phyloP scores from a whole-genome alignment of 371 early-diverging fungal species.

The Apophysomyces elegans region DNA sequence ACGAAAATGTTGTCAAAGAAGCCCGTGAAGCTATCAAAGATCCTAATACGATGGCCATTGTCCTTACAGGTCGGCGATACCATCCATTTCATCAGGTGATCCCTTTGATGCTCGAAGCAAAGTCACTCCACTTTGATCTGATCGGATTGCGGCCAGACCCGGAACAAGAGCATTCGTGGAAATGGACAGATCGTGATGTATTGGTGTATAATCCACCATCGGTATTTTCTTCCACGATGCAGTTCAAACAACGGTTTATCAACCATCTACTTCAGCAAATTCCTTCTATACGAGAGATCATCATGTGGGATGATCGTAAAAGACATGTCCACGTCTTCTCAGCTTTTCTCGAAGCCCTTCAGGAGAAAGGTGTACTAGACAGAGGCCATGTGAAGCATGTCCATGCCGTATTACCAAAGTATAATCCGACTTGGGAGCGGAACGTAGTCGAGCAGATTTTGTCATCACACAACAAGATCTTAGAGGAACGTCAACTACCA shows the following conservation, averaged over 20 bases:
- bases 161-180: conserved; percentile 18
- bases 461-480: conserved; percentile 42
- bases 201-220: conserved; percentile 24
- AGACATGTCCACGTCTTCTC: conserved; percentile 53
- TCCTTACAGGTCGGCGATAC: conserved; percentile 64
- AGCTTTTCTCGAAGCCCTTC: conserved; percentile 38
- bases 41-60: conserved; percentile 49
- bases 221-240: conserved; percentile 54
- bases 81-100: conserved; percentile 53
- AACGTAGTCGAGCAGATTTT: conserved; percentile 47
- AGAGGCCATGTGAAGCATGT: conserved; percentile 44
- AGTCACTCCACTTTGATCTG: conserved; percentile 55
- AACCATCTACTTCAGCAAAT: conserved; percentile 48
- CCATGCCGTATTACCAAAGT: conserved; percentile 43
- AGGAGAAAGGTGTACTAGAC: conserved; percentile 18
- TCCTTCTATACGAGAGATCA: conserved; percentile 39
- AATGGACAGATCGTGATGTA: conserved; percentile 17
- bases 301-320: conserved; percentile 68
- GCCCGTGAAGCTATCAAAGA: conserved; percentile 37
- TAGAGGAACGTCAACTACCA: conserved; percentile 17
- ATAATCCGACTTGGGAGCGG: conserved; percentile 54
- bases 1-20: conserved; percentile 33
- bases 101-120: conserved; percentile 39
- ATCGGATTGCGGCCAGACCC: conserved; percentile 57
- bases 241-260: conserved; percentile 63